Conservation (phyloP, 345 rosid species). For the Euphorbia tirucalli region DNA sequence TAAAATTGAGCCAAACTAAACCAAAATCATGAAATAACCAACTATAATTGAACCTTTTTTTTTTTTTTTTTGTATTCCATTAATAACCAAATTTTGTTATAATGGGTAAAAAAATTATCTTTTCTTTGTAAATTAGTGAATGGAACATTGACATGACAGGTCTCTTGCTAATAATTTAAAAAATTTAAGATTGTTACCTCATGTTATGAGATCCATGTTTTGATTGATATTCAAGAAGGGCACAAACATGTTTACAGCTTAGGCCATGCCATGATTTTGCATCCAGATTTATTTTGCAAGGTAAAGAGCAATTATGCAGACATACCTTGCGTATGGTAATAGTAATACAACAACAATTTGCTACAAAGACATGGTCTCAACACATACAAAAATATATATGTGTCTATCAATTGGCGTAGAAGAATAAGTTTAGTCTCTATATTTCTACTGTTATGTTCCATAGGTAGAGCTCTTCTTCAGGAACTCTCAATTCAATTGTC, state of each 20-base stretch:
- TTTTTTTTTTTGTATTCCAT: no score
- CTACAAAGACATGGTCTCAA: background rate
- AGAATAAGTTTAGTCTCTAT: background rate
- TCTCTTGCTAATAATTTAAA: no score
- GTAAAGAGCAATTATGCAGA: background rate
- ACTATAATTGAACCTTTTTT: no score
- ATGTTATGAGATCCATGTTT: no score
- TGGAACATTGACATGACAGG: no score
- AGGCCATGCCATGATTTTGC: background rate
- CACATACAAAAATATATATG: background rate
- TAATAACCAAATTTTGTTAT: no score
- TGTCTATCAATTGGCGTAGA: background rate
- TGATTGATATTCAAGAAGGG: background rate
- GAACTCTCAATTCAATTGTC: constrained; percentile 37
- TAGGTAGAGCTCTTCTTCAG: constrained; percentile 44
- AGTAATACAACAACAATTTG: background rate
- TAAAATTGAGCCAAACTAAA: no score
- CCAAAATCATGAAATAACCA: no score
- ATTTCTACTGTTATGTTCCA: constrained; percentile 42
- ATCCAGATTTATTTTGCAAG: background rate
- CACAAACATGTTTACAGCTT: background rate
- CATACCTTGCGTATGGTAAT: background rate
- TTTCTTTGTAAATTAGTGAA: no score
- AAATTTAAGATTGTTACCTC: no score
- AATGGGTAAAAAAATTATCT: no score